phyloP scores from a whole-genome alignment of 2,329 filamentous ascomycete species.

The Exophiala viscosa region DNA sequence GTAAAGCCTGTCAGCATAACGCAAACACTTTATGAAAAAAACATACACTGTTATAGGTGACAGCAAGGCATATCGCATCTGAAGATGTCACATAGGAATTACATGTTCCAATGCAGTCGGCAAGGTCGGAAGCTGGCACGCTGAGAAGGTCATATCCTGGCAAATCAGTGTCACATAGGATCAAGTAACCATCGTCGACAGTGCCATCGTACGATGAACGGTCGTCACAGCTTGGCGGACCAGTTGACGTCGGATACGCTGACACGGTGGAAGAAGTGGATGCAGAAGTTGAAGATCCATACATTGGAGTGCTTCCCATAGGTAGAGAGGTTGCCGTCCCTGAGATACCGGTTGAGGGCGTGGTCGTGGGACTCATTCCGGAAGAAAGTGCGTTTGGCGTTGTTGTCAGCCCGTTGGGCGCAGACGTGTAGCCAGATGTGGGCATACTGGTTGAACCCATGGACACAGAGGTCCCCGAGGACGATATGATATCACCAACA shows the following conservation, averaged over 20 bases:
- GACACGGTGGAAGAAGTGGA: background rate
- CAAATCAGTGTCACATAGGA: conserved; percentile 20
- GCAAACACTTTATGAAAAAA: background rate
- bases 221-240: conserved; percentile 21
- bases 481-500: background rate
- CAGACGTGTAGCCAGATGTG: too few relatives aligned
- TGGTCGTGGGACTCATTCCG: background rate
- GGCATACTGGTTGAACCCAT: conserved; percentile 3
- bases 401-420: background rate
- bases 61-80: conserved; percentile 15
- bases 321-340: background rate
- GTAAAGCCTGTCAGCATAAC: background rate
- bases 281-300: background rate
- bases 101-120: conserved; percentile 19
- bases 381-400: background rate
- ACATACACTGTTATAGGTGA: conserved; percentile 22
- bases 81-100: conserved; percentile 13
- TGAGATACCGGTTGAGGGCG: background rate
- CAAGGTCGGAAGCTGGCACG: conserved; percentile 15
- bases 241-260: conserved; percentile 17
- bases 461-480: conserved; percentile 1
- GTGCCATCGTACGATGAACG: conserved; percentile 20
- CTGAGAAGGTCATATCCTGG: conserved; percentile 15
- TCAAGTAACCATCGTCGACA: conserved; percentile 19
- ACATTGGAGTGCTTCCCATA: too few relatives aligned